Base-by-base conservation (phyloP, 2,329 filamentous ascomycete genomes). In the Mycocentrospora acerina region DNA sequence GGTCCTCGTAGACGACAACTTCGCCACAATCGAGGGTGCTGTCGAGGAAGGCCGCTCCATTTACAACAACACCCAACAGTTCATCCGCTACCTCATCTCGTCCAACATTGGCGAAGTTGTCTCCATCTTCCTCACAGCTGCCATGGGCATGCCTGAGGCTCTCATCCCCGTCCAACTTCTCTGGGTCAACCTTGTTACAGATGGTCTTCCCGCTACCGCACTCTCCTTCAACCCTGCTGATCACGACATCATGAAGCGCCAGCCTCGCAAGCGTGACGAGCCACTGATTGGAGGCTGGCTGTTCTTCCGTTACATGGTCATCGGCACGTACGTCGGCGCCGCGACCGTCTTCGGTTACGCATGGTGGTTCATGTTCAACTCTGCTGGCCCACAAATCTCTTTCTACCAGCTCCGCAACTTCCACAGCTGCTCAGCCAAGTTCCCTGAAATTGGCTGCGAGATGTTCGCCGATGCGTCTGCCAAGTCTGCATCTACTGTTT, bases 321-420 rank as follows among this genome's bases (percentile, higher is more conserved):
- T 98, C 57, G 93, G 93, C 46, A 89, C 83, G 7, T 98, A 98
- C 51, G 93, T 98, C 42, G 93, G 93, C 64, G 77, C 89, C 27
- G 93, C 93, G 37, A 98, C 93, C 3, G 94, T 98, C 14, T 90
- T 86, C 61, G 93, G 94, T 30, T 98, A 98, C 64, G 91, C 89
- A n/a, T 98, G 93, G 93, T 98, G 90, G 88, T 98, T 97, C 77
- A 90, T 98, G 86, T 95, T 86, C 76, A 91, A 97, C 73, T 72
- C 83, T 7, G 82, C 84, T 53, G 93, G 93, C 1, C 93, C 93
- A 16, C 88, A 95, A 68, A 95, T 98, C 70, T 83, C 77, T 48
- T 95, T 97, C 74, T 86, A 80, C 68, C 88, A 98, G 66, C 76
- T 98, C 53, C 75, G 86, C 16, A 86, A 94, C 72, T 98, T 97